Percentiles rank a stretch among this genome's conserved stretches.
Conservation (phyloP, 306 rosid species). For the Ochetophila trinervis region DNA sequence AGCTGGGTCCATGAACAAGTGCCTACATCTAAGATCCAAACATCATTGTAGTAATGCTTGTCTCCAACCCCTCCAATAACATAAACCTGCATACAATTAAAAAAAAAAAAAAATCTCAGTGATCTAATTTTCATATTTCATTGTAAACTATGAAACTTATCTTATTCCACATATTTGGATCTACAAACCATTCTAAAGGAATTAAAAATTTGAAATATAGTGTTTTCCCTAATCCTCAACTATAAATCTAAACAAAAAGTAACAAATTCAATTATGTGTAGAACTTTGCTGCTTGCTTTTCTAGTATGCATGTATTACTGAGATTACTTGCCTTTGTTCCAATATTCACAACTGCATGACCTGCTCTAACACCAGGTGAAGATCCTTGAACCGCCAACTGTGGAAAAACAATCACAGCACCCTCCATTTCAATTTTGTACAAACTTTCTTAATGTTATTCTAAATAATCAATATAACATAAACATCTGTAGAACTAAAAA, state of each 20-base stretch:
- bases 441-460: not conserved
- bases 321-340: slow-evolving; percentile 69
- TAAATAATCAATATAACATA: not conserved
- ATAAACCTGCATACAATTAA: slow-evolving; percentile 51
- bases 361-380: slow-evolving; percentile 89
- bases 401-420: slow-evolving; percentile 17
- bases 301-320: not conserved
- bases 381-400: slow-evolving; percentile 84
- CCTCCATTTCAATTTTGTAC: slow-evolving; percentile 9
- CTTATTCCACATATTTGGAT: no score
- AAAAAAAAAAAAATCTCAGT: slow-evolving; percentile 5
- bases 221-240: not conserved
- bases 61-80: slow-evolving; percentile 95
- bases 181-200: no score
- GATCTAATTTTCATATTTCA: no score
- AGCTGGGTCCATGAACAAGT: slow-evolving; percentile 78
- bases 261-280: no score
- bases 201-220: not conserved
- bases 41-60: slow-evolving; percentile 75
- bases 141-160: no score
- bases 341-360: slow-evolving; percentile 78
- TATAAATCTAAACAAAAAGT: no score
- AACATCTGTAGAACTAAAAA: not conserved
- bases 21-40: slow-evolving; percentile 77
- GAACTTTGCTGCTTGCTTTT: not conserved